Conservation (phyloP, 208 protist genomes). For the Naegleria lovaniensis region DNA sequence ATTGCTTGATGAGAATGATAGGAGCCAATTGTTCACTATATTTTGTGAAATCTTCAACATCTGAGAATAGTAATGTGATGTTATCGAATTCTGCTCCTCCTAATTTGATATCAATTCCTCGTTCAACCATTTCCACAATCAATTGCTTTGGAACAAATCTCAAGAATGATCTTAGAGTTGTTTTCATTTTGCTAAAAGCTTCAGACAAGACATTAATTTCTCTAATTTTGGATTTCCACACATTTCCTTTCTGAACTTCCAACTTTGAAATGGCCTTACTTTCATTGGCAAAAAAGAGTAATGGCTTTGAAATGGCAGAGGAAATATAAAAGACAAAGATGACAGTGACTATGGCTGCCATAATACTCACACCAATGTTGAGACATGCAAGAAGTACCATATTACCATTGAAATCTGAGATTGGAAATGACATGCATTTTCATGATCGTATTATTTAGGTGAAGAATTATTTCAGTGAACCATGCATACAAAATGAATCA, state of each 20-base stretch:
- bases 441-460: no score
- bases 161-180: background rate
- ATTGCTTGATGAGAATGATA: background rate
- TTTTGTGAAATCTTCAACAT: slow-evolving; percentile 13
- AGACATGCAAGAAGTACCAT: background rate
- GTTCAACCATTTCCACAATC: background rate
- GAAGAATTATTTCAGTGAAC: no score
- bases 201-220: background rate
- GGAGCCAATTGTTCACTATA: background rate
- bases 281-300: background rate
- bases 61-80: background rate
- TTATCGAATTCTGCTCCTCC: background rate
- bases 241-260: background rate
- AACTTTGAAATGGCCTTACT: background rate
- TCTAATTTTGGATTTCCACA: background rate
- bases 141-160: background rate
- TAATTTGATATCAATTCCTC: background rate
- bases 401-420: background rate
- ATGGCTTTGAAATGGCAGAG: background rate
- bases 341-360: background rate
- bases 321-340: background rate
- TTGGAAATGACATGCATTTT: no score
- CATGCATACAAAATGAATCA: no score
- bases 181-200: slow-evolving; percentile 8
- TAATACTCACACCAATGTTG: background rate